These are phyloP conservation scores for Monosporascus sp. DNA, from an alignment of 2,329 filamentous ascomycete genomes.

Conservation along the genomic window DNA sequence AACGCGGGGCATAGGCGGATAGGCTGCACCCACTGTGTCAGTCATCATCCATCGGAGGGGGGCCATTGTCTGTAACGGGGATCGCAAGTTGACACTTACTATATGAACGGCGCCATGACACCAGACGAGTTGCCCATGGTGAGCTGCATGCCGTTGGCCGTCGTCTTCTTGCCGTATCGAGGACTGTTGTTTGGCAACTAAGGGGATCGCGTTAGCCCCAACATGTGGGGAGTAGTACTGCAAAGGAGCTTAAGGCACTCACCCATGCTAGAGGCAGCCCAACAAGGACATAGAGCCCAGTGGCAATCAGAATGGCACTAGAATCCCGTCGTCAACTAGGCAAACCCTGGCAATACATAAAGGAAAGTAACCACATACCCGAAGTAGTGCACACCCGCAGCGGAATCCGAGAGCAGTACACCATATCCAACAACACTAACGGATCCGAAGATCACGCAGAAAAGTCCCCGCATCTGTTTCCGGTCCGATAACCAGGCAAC, in stretches of 20 bases:
- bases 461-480: conserved; percentile 60
- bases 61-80: too few relatives aligned
- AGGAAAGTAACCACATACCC: conserved; percentile 28
- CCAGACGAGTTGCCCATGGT: conserved; percentile 67
- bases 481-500: conserved; percentile 64
- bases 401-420: conserved; percentile 56
- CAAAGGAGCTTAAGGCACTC: conserved; percentile 8
- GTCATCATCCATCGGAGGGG: not conserved
- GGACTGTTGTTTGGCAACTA: conserved; percentile 62
- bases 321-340: not conserved
- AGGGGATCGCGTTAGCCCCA: not conserved
- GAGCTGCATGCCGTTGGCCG: conserved; percentile 66
- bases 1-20: conserved; percentile 48
- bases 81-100: conserved; percentile 23
- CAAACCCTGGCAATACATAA: not conserved
- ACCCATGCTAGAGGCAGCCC: conserved; percentile 53
- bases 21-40: conserved; percentile 27
- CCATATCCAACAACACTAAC: conserved; percentile 66
- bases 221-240: too few relatives aligned
- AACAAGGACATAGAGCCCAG: conserved; percentile 62
- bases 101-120: conserved; percentile 69
- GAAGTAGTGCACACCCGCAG: conserved; percentile 65
- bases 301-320: conserved; percentile 68
- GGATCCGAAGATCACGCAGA: conserved; percentile 56
- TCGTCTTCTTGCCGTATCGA: conserved; percentile 71